phyloP scores from a whole-genome alignment of 1,139 yeast genomes.

The Magnusiomyces suaveolens region DNA sequence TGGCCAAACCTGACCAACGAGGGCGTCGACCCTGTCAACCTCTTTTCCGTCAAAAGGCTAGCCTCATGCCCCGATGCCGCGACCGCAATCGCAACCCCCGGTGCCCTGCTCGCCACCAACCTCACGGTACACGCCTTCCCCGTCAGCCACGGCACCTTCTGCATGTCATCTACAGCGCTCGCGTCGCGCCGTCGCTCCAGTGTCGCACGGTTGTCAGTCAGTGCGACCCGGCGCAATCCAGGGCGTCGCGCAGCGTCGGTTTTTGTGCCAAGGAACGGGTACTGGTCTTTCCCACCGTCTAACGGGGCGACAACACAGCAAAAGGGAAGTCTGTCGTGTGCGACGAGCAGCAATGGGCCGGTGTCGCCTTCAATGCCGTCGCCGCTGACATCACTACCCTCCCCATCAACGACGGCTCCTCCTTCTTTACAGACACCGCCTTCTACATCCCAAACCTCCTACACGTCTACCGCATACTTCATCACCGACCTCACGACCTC shows the following conservation, averaged over 20 bases:
- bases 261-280: background rate
- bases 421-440: background rate
- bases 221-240: background rate
- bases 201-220: slow-evolving; percentile 2
- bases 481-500: slow-evolving; percentile 33
- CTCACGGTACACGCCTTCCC: slow-evolving; percentile 12
- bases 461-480: slow-evolving; percentile 45
- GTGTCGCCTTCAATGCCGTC: background rate
- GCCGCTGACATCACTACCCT: slow-evolving; percentile 4
- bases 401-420: slow-evolving; percentile 1
- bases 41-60: slow-evolving; percentile 22
- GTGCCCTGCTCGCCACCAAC: slow-evolving; percentile 9
- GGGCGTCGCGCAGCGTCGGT: background rate
- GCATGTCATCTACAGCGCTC: slow-evolving; percentile 6
- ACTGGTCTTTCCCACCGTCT: background rate
- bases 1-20: slow-evolving; percentile 67
- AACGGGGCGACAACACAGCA: background rate
- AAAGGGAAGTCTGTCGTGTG: background rate
- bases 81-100: background rate
- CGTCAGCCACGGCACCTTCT: slow-evolving; percentile 13
- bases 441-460: slow-evolving; percentile 20
- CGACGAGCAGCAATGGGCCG: no score
- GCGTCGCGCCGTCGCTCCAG: slow-evolving; percentile 8
- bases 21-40: slow-evolving; percentile 25
- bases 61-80: background rate